These are phyloP conservation scores for Scheffersomyces insectosa DNA, from an alignment of 1,139 yeast species.

Conservation along the genomic window DNA sequence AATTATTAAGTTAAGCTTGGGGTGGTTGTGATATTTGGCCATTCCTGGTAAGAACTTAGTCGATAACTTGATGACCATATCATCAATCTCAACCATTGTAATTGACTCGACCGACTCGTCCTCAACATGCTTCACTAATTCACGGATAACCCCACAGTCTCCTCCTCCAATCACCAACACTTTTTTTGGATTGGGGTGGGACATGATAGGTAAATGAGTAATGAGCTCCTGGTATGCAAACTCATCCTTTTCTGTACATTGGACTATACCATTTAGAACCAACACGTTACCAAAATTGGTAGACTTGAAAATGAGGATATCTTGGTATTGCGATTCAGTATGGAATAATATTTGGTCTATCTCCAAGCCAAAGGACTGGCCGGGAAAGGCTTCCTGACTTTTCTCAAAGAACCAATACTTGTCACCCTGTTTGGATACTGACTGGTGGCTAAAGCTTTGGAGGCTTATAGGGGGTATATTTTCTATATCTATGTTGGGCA, in stretches of 20 bases:
- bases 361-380: conserved; percentile 45
- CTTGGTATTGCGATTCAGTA: conserved; percentile 36
- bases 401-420: conserved; percentile 45
- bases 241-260: conserved; percentile 88
- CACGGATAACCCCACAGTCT: conserved; percentile 90
- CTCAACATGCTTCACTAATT: conserved; percentile 70
- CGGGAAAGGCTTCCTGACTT: conserved; percentile 40
- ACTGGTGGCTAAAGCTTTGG: conserved; percentile 23
- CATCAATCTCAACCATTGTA: conserved; percentile 89
- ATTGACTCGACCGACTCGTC: conserved; percentile 60
- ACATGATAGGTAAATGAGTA: conserved; percentile 74
- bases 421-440: conserved; percentile 25
- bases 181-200: conserved; percentile 70
- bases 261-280: conserved; percentile 83
- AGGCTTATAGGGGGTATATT: conserved; percentile 2
- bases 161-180: conserved; percentile 93
- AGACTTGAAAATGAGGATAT: conserved; percentile 67
- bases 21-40: conserved; percentile 72
- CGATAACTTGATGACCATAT: conserved; percentile 74
- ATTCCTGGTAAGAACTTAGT: conserved; percentile 76
- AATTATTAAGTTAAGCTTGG: conserved; percentile 70
- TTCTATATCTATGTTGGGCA: neutral
- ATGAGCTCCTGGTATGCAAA: conserved; percentile 90
- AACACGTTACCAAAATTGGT: conserved; percentile 80
- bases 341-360: conserved; percentile 37